Evolutionary conservation across 2,329 filamentous ascomycete species (phyloP), one percentile per base, ranked within the genome.

Genomic region (Penicillium vulpinum): DNA sequence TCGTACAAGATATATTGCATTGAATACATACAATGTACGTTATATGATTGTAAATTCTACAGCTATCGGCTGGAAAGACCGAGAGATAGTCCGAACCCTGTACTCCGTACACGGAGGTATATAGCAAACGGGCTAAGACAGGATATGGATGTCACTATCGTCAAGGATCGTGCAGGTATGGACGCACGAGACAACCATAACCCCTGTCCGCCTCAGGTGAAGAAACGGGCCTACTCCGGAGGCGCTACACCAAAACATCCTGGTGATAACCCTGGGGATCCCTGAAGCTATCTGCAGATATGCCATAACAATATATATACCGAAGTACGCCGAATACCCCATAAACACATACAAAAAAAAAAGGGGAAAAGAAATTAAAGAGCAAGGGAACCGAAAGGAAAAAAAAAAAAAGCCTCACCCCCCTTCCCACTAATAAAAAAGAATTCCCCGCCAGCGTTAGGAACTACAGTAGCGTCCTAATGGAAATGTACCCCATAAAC

Each of bases 111-210:
- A n/a, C n/a, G n/a, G n/a, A n/a, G n/a, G n/a, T n/a, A 26, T 6
- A 46, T 3, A 33, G 21, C 15, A 43, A 31, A 22, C 22, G 5
- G 28, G 11, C 3, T 7, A 36, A 46, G 21, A 40, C 18, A 31
- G 29, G 22, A 24, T 45, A 52, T 38, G 28, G 22, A 51, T 41
- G 18, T 28, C 22, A 40, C 4, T 41, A 28, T 43, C 28, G 36
- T 33, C 48, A 51, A 33, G 48, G 48, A 51, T 51, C 21, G 38
- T 51, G 38, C 38, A 51, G 49, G 21, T n/a, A 7, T 49, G 7
- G 18, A 26, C 11, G 35, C 47, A 50, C 22, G n/a, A 21, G 29
- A 16, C 4, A 7, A 22, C 28, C 18, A 31, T 21, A 15, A 29
- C 18, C 47, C 47, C 35, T 18, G 5, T 5, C 18, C 15, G n/a